These are phyloP conservation scores for Mucor sp. DNA, from an alignment of 371 early-diverging fungal genomes.

Conservation along the genomic window DNA sequence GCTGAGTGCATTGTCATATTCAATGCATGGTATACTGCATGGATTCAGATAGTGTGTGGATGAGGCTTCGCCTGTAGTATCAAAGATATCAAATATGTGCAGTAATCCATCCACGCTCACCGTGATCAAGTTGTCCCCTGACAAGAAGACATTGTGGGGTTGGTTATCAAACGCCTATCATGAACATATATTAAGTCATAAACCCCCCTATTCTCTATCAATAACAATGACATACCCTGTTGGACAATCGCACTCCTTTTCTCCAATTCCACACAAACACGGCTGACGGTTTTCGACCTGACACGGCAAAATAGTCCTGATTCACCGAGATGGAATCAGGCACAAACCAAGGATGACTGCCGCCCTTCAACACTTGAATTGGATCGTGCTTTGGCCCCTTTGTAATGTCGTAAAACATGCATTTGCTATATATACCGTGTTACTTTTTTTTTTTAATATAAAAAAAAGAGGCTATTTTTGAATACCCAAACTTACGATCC, in stretches of 20 bases:
- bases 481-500: conserved; percentile 45
- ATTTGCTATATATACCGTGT: conserved; percentile 28
- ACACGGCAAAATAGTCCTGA: conserved; percentile 47
- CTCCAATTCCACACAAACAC: conserved; percentile 57
- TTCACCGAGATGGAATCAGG: conserved; percentile 46
- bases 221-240: conserved; percentile 27
- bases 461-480: neutral
- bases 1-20: conserved; percentile 38
- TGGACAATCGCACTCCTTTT: conserved; percentile 44
- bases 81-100: conserved; percentile 37
- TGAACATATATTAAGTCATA: neutral
- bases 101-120: conserved; percentile 44
- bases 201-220: neutral
- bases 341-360: conserved; percentile 43
- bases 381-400: conserved; percentile 40
- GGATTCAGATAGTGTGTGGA: conserved; percentile 26
- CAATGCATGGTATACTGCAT: conserved; percentile 45
- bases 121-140: conserved; percentile 37
- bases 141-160: conserved; percentile 46
- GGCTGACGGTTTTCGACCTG: conserved; percentile 49
- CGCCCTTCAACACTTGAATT: conserved; percentile 50
- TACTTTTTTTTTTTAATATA: neutral
- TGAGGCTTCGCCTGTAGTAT: conserved; percentile 13
- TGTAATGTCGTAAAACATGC: conserved; percentile 47
- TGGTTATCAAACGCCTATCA: conserved; percentile 49